Conservation (phyloP, 1,284 basidiomycete species). For the Pisolithus thermaeus region DNA sequence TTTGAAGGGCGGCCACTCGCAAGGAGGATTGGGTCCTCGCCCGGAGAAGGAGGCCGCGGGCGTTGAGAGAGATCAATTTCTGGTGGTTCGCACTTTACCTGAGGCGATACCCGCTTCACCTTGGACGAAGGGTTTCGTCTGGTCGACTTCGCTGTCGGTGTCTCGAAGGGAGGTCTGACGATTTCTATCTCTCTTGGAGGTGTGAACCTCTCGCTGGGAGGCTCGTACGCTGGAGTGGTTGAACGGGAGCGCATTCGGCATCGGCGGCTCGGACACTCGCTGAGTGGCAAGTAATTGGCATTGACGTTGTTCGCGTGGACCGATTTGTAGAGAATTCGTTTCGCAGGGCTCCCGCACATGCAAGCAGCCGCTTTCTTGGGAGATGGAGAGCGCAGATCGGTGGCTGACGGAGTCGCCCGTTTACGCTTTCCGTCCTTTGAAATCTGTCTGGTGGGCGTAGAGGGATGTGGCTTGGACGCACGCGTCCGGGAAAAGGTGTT, state of each 20-base stretch:
- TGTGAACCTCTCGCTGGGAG: constrained; percentile 59
- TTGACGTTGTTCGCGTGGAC: constrained; percentile 44
- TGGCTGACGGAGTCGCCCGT: constrained; percentile 9
- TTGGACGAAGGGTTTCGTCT: constrained; percentile 31
- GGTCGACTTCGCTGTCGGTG: constrained; percentile 30
- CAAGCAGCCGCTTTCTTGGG: constrained; percentile 19
- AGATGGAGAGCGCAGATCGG: constrained; percentile 6
- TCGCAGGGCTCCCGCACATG: constrained; percentile 26
- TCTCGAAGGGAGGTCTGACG: constrained; percentile 31
- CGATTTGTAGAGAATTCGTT: constrained; percentile 32
- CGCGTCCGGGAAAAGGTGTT: background rate
- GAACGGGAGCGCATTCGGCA: constrained; percentile 24
- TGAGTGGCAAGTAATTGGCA: constrained; percentile 44
- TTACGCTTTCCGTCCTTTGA: background rate
- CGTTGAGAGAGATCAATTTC: constrained; percentile 54
- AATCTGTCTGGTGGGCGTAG: constrained; percentile 9
- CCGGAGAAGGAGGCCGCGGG: constrained; percentile 63
- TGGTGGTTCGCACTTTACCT: constrained; percentile 58
- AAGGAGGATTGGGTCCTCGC: constrained; percentile 66
- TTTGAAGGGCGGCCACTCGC: constrained; percentile 29
- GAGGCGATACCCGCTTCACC: constrained; percentile 16
- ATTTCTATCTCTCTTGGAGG: constrained; percentile 58
- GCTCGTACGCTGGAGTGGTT: constrained; percentile 55
- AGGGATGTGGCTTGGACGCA: background rate
- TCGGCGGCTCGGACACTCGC: constrained; percentile 25